Evolutionary conservation across 1,139 yeast species (phyloP), one percentile per base, ranked within the genome.

Genomic region (Hyphopichia burtonii): DNA sequence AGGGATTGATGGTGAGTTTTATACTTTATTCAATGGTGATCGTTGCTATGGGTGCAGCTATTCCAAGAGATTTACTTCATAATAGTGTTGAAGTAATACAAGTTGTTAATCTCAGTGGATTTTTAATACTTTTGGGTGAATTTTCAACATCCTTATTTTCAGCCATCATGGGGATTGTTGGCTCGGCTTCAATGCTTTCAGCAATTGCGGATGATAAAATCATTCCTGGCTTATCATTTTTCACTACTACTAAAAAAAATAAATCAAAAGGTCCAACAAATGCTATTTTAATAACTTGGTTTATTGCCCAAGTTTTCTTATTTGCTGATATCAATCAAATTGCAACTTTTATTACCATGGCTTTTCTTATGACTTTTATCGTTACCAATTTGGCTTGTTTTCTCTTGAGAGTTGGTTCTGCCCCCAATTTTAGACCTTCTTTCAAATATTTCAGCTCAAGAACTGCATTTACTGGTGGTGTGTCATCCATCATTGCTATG

Each of bases 311-410:
- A 56, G 48, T 85, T 7, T 91, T 93, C 47, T 68, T 93, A 30
- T 82, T 93, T 57, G 87, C 96, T 1, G 95, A 93, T 59, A 86
- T 93, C 49, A 93, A 93, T 63, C 89, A 86, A 60, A 90, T 93
- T 61, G 99, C 99, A 2, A 86, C 94, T 0, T 85, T 90, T 55
- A 91, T 93, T 45, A 91, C 98, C 2, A 90, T 93, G 97, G 96
- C 99, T 0, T 93, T 89, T 55, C 71, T 93, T 43, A 87, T 91
- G 93, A 93, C 99, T 0, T 93, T 93, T 58, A 85, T 91, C 37
- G 96, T 91, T 4, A 90, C 96, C 30, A 93, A 93, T 56, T 63
- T 91, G 49, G 97, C 99, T 1, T 93, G 99, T 61, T 90, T 91
- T 58, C 65, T 93, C 44, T 74, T 93, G 52, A 86, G 85, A 50